These are phyloP conservation scores for Metroxylon sagu DNA, from an alignment of 176 grass and related monocot species.

Conservation along the genomic window DNA sequence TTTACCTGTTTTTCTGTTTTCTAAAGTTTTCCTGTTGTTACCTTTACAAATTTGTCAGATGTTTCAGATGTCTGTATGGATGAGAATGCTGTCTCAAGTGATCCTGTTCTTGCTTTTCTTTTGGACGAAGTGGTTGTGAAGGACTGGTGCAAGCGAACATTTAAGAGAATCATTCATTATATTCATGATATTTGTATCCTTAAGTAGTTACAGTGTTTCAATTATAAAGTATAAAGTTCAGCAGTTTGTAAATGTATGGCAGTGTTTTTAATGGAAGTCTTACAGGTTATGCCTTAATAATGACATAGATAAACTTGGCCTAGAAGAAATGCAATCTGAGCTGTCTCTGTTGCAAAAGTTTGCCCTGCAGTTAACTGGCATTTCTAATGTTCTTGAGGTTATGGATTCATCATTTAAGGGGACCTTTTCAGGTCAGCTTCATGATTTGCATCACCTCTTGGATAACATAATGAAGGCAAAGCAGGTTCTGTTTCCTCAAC, in stretches of 20 bases:
- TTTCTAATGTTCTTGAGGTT: slow-evolving; percentile 80
- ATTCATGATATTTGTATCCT: slow-evolving; percentile 76
- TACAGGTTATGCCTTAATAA: slow-evolving; percentile 31
- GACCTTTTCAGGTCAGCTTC: slow-evolving; percentile 51
- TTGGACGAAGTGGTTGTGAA: slow-evolving; percentile 97
- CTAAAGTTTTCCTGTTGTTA: slow-evolving; percentile 15
- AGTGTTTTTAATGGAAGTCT: too few species aligned
- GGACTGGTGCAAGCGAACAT: slow-evolving; percentile 84
- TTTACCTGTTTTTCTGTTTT: not conserved
- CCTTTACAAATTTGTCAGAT: slow-evolving; percentile 77
- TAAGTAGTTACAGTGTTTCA: slow-evolving; percentile 14
- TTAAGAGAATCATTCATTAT: slow-evolving; percentile 43
- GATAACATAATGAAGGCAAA: slow-evolving; percentile 77
- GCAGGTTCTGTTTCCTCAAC: slow-evolving; percentile 43
- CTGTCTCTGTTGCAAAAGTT: slow-evolving; percentile 64
- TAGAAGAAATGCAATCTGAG: slow-evolving; percentile 44
- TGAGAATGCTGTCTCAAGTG: slow-evolving; percentile 94
- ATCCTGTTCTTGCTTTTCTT: slow-evolving; percentile 92
- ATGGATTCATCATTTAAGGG: slow-evolving; percentile 74
- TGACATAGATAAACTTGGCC: slow-evolving; percentile 44
- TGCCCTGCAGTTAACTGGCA: slow-evolving; percentile 51
- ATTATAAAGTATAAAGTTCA: not conserved
- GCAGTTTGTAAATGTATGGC: too few species aligned
- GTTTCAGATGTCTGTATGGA: slow-evolving; percentile 93
- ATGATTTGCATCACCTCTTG: slow-evolving; percentile 75